Conservation (phyloP, 106 monocot genomes). For the Apostasia shenzhenica region DNA sequence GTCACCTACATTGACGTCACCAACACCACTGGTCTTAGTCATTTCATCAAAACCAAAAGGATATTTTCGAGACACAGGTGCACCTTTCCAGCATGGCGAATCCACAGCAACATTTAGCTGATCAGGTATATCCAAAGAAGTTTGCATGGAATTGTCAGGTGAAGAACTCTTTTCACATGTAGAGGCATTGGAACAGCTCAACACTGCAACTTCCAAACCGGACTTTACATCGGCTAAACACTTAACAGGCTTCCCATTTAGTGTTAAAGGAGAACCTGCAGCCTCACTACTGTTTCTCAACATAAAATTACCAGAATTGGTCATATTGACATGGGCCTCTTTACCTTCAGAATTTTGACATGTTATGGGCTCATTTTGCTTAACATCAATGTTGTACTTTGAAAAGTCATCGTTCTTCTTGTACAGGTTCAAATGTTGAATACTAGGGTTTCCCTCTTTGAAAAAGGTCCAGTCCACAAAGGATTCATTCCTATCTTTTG, state of each 20-base stretch:
- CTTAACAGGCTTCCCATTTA: constrained; percentile 5
- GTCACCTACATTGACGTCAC: constrained; percentile 13
- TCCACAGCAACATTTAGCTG: constrained; percentile 40
- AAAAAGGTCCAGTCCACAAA: neutral
- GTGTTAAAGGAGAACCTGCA: neutral
- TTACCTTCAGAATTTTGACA: constrained; percentile 13
- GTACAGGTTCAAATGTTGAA: constrained; percentile 18
- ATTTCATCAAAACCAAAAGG: constrained; percentile 22
- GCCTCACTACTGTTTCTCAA: neutral
- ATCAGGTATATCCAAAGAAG: constrained; percentile 36
- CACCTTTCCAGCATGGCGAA: constrained; percentile 81
- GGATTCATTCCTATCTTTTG: constrained; percentile 3
- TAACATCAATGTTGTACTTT: constrained; percentile 6
- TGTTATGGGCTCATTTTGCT: constrained; percentile 6
- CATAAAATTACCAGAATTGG: neutral
- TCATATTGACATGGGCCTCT: constrained; percentile 4
- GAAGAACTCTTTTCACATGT: neutral
- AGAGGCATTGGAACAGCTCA: constrained; percentile 6
- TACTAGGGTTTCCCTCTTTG: neutral
- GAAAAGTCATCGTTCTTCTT: constrained; percentile 17
- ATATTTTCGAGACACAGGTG: constrained; percentile 17
- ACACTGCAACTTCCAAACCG: constrained; percentile 6
- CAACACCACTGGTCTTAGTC: constrained; percentile 9
- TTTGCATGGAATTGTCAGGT: constrained; percentile 14
- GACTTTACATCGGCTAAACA: constrained; percentile 5